Conservation (phyloP, 1,284 basidiomycete species). For the Cystobasidiaceae sp. region DNA sequence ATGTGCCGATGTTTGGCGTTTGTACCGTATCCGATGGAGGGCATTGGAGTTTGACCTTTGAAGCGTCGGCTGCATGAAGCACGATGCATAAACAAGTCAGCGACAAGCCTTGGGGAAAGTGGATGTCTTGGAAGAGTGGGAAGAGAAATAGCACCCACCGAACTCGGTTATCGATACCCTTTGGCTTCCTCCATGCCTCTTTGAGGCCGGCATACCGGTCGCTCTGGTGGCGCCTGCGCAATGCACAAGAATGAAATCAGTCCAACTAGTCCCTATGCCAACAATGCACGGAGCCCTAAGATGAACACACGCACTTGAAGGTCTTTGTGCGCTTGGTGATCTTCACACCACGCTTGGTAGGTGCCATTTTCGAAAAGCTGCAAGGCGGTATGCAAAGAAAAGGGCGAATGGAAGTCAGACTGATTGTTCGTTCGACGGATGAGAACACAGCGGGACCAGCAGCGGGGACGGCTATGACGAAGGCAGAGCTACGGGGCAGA, state of each 20-base stretch:
- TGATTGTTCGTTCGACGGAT: neutral
- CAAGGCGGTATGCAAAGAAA: neutral
- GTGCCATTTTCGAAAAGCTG: conserved; percentile 14
- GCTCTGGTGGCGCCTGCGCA: conserved; percentile 85
- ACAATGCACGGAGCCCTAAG: too few relatives aligned
- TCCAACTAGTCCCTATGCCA: too few relatives aligned
- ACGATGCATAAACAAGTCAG: conserved; percentile 73
- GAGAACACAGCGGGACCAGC: neutral
- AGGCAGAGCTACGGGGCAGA: neutral
- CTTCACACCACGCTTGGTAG: conserved; percentile 3
- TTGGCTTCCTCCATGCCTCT: conserved; percentile 81
- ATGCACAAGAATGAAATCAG: too few relatives aligned
- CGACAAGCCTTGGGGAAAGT: conserved; percentile 97
- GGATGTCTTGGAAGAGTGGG: conserved; percentile 71
- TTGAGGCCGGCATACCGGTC: conserved; percentile 92
- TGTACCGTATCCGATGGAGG: conserved; percentile 50
- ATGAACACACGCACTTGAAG: conserved; percentile 79
- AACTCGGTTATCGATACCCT: conserved; percentile 45
- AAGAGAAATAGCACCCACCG: conserved; percentile 51
- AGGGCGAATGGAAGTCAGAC: too few relatives aligned
- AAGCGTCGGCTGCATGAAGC: conserved; percentile 46
- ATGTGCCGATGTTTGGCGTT: conserved; percentile 77
- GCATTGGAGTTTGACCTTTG: conserved; percentile 27
- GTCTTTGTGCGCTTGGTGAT: conserved; percentile 91
- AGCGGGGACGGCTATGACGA: neutral